Evolutionary conservation across 148 eudicot species (phyloP), one percentile per base, ranked within the genome.

Genomic region (Arctostaphylos glauca): DNA sequence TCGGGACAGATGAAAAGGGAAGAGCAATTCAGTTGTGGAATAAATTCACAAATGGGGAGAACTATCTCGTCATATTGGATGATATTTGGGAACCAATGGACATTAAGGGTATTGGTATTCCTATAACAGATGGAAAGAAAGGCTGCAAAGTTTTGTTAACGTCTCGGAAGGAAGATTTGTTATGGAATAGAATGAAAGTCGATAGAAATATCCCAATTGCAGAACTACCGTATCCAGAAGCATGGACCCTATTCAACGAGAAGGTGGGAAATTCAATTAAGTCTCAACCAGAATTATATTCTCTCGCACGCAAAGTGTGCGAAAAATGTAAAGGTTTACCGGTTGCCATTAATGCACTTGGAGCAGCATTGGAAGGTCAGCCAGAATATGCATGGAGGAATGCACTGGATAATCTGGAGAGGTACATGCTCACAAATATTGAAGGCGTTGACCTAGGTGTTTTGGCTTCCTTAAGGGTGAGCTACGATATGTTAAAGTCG

Each of bases 121-220:
- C 83, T 14, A 15, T 5, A 1, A 46, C 44, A 2, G 31, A 55
- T 1, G 43, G 19, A 16, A 3, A 46, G 1, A 47, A 4, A 0
- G 46, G 76, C 4, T 83, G 77, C 70, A 86, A 79, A 53, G 72
- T 83, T 55, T 19, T 86, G 19, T 6, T 86, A 25, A 86, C 83
- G 0, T 60, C 87, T 7, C 72, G 83, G 44, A 49, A 15, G 0
- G 1, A 21, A 41, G n/a, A 43, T 15, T 19, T 72, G 19, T 43
- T 38, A 12, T 1, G 9, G 16, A 38, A 18, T 2, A 0, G 0
- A 3, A 81, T 81, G 70, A 0, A 43, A 21, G 46, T 21, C 5
- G 1, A 54, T 13, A 8, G 16, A 54, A 1, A 18, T 7, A 49
- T 81, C 5, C 6, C 58, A 10, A 64, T 80, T 21, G 54, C 1